phyloP scores from a whole-genome alignment of 371 early-diverging fungal genomes.

The Rhizomucor pusillus region DNA sequence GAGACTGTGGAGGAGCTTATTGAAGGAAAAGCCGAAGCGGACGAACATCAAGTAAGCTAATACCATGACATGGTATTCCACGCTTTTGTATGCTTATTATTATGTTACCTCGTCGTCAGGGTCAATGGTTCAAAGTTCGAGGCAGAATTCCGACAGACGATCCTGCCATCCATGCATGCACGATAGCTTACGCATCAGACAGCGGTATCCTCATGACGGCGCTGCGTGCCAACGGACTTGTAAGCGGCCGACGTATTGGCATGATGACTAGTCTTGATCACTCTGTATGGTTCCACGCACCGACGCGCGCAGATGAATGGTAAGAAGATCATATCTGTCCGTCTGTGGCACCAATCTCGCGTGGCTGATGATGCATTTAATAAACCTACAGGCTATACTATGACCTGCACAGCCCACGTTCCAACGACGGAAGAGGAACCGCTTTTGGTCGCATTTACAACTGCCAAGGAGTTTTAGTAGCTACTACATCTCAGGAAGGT shows the following conservation, averaged over 20 bases:
- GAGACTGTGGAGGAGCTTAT: slow-evolving; percentile 10
- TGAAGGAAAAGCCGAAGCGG: slow-evolving; percentile 1
- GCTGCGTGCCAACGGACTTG: slow-evolving; percentile 54
- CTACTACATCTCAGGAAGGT: slow-evolving; percentile 74
- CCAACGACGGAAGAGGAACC: slow-evolving; percentile 72
- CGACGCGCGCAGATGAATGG: slow-evolving; percentile 89
- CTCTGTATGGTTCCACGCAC: slow-evolving; percentile 89
- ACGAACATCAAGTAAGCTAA: slow-evolving; percentile 2
- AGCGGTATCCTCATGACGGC: slow-evolving; percentile 65
- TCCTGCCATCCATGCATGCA: slow-evolving; percentile 64
- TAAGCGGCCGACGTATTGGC: slow-evolving; percentile 44
- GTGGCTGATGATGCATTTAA: background rate
- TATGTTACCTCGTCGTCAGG: slow-evolving; percentile 20
- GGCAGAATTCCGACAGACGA: slow-evolving; percentile 57
- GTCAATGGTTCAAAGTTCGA: slow-evolving; percentile 69
- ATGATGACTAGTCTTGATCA: slow-evolving; percentile 87
- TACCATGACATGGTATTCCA: background rate
- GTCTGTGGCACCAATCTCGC: background rate
- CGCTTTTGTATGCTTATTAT: background rate
- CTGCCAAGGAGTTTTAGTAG: slow-evolving; percentile 75
- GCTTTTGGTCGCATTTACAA: slow-evolving; percentile 79
- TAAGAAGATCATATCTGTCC: slow-evolving; percentile 11
- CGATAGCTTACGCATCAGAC: slow-evolving; percentile 53
- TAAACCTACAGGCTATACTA: slow-evolving; percentile 53
- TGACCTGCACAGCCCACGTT: slow-evolving; percentile 75